Conservation (phyloP, 2,329 filamentous ascomycete genomes). For the Didymella lethalis region DNA sequence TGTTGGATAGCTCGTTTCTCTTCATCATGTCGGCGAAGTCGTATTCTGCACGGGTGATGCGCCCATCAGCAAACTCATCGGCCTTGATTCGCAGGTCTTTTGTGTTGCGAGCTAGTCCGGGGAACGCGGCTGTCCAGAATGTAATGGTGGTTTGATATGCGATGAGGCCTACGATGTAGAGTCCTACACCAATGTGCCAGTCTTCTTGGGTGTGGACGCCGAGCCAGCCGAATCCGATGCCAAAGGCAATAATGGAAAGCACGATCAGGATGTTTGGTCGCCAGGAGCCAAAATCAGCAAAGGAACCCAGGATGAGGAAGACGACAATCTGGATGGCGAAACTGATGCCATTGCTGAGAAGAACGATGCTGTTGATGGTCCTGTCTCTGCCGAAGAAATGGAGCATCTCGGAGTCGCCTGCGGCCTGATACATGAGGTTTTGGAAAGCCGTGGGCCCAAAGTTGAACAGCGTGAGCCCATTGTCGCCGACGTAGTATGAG, state of each 20-base stretch:
- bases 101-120: conserved; percentile 64
- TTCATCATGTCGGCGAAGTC: conserved; percentile 60
- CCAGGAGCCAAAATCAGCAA: conserved; percentile 71
- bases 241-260: conserved; percentile 59
- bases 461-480: conserved; percentile 69
- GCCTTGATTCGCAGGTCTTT: conserved; percentile 60
- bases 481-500: conserved; percentile 71
- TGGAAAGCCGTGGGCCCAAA: conserved; percentile 58
- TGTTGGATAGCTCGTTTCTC: conserved; percentile 69
- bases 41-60: conserved; percentile 66
- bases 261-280: conserved; percentile 65
- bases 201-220: conserved; percentile 67
- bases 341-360: conserved; percentile 71
- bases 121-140: conserved; percentile 72
- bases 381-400: conserved; percentile 62
- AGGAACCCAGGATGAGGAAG: conserved; percentile 62
- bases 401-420: conserved; percentile 61
- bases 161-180: conserved; percentile 73
- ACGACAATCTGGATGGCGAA: conserved; percentile 71
- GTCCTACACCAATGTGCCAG: conserved; percentile 67
- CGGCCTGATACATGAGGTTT: conserved; percentile 69
- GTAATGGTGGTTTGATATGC: conserved; percentile 72
- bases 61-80: conserved; percentile 56
- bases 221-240: conserved; percentile 71
- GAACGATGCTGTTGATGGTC: conserved; percentile 57